Conservation (phyloP, 2,329 filamentous ascomycete species). For the Aspergillus jensenii region DNA sequence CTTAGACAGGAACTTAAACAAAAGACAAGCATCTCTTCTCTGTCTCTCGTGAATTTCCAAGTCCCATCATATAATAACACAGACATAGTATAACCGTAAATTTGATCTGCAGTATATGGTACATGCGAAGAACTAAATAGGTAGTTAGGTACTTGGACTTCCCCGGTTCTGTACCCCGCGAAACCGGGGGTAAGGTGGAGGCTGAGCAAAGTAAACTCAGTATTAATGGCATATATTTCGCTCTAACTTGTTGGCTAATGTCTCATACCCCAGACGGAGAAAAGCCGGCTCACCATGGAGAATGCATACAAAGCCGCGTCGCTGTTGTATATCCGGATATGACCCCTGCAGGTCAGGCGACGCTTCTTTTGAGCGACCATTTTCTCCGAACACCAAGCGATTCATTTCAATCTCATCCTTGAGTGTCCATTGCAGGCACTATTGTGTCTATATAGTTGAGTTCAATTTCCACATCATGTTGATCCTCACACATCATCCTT, state of each 20-base stretch:
- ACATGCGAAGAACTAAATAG: too few species aligned
- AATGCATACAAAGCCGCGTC: background rate
- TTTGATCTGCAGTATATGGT: too few species aligned
- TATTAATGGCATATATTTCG: background rate
- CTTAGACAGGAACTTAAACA: too few species aligned
- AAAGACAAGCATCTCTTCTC: too few species aligned
- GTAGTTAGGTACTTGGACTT: too few species aligned
- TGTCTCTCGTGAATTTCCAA: too few species aligned
- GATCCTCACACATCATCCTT: background rate
- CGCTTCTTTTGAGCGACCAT: background rate
- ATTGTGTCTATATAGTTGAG: background rate
- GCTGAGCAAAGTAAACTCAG: too few species aligned
- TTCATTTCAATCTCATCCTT: background rate
- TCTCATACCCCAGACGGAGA: background rate
- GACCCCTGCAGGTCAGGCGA: background rate
- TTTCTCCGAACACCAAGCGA: background rate
- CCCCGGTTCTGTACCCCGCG: too few species aligned
- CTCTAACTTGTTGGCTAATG: background rate
- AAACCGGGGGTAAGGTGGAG: too few species aligned
- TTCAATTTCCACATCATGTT: background rate
- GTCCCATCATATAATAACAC: too few species aligned
- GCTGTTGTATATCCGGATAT: background rate
- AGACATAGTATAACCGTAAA: too few species aligned
- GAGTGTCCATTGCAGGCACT: background rate
- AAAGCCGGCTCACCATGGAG: background rate